These are phyloP conservation scores for Platanus orientalis DNA, from an alignment of 164 flowering plant genomes.

Conservation along the genomic window DNA sequence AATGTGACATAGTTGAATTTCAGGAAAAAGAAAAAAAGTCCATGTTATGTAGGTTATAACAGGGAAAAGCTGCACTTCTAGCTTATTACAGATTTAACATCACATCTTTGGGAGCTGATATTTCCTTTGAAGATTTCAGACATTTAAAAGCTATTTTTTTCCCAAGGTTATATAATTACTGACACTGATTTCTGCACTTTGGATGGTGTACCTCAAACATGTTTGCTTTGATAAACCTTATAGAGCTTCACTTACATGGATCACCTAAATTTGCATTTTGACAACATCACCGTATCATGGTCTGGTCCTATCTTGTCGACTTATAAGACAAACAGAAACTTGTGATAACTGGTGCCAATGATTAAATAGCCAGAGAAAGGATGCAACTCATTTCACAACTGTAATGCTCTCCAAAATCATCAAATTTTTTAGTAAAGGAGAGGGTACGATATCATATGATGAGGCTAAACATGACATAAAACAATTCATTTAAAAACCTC, in stretches of 20 bases:
- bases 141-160: neutral
- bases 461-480: neutral
- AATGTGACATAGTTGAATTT: too few species aligned
- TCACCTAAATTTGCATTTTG: too few species aligned
- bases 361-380: neutral
- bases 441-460: neutral
- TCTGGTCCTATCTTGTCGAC: too few species aligned
- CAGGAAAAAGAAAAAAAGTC: too few species aligned
- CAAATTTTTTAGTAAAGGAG: neutral
- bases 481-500: constrained; percentile 1
- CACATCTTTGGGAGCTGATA: too few species aligned
- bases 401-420: neutral
- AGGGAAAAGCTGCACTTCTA: too few species aligned
- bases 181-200: too few species aligned
- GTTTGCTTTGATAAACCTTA: neutral
- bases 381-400: neutral
- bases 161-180: too few species aligned
- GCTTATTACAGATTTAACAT: too few species aligned
- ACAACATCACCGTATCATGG: neutral
- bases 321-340: too few species aligned
- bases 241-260: neutral
- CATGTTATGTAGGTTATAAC: too few species aligned
- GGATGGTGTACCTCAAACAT: neutral
- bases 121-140: neutral
- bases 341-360: too few species aligned